Evolutionary conservation across 2,329 filamentous ascomycete species (phyloP).

Genomic region (Thielaviopsis euricoi): DNA sequence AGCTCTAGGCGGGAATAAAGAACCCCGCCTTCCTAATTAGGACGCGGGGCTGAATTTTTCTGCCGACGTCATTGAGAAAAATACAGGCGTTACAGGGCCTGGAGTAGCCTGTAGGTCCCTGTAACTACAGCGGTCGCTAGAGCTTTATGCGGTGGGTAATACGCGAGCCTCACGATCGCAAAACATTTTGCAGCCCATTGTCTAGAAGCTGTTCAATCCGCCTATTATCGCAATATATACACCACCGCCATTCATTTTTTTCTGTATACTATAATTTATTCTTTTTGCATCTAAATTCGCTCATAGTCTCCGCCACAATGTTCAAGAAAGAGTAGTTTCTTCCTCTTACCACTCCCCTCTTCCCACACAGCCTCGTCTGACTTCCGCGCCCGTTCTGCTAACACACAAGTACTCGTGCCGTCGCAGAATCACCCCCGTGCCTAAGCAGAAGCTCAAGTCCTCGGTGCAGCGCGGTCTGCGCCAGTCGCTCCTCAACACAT

Average conservation of each 20-base stretch:
- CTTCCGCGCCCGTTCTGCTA: neutral
- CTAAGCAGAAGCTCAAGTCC: conserved; percentile 94
- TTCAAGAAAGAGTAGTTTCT: conserved; percentile 73
- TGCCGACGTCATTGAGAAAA: conserved; percentile 5
- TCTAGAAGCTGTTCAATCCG: neutral
- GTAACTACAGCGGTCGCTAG: neutral
- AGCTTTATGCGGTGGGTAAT: neutral
- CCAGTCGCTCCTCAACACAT: conserved; percentile 64
- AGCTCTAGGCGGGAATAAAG: neutral
- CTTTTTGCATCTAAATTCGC: neutral
- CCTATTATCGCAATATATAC: neutral
- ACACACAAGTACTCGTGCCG: neutral
- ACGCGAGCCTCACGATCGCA: neutral
- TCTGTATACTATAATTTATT: neutral
- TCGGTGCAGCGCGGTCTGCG: conserved; percentile 81
- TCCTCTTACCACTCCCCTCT: neutral
- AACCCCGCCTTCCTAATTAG: conserved; percentile 9
- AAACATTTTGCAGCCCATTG: neutral
- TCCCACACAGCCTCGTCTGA: neutral
- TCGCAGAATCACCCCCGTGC: conserved; percentile 52
- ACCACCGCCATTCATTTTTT: neutral
- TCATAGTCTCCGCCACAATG: conserved; percentile 47
- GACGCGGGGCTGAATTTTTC: conserved; percentile 11
- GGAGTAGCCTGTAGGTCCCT: neutral
- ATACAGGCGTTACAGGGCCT: neutral